Evolutionary conservation across 345 rosid genomes (phyloP).

Genomic region (Salix exigua): DNA sequence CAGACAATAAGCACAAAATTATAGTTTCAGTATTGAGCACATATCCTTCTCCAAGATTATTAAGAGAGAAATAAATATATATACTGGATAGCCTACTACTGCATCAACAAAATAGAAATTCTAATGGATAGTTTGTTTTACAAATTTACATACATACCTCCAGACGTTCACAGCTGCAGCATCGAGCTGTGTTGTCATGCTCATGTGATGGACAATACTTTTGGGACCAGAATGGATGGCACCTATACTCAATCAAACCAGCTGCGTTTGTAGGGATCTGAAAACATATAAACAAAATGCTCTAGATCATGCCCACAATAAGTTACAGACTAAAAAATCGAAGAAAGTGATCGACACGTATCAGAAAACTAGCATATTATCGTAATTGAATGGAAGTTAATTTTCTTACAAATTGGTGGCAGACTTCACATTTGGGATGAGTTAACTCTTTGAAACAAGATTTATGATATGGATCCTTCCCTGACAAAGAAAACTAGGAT

Average conservation of each 20-base stretch:
- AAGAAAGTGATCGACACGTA: not conserved
- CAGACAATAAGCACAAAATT: not conserved
- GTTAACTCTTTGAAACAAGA: constrained; percentile 82
- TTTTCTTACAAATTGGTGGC: constrained; percentile 78
- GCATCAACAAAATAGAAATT: too few relatives aligned
- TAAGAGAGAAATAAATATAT: not conserved
- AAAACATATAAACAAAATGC: not conserved
- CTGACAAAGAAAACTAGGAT: constrained; percentile 77
- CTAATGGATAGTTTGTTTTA: not conserved
- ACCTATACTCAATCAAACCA: constrained; percentile 86
- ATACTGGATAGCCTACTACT: not conserved
- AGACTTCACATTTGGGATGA: constrained; percentile 96
- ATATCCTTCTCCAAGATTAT: not conserved
- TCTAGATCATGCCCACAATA: too few relatives aligned
- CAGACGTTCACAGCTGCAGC: constrained; percentile 94
- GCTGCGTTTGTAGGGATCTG: constrained; percentile 85
- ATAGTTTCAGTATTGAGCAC: not conserved
- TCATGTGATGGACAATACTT: constrained; percentile 92
- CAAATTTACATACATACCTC: constrained; percentile 52
- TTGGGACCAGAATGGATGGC: constrained; percentile 97
- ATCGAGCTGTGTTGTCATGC: constrained; percentile 72
- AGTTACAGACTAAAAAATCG: too few relatives aligned
- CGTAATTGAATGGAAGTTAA: not conserved
- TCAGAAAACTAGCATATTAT: not conserved
- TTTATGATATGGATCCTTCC: constrained; percentile 71